Base-by-base conservation (phyloP, 805 yeast species). In the Cyberlindnera meyerae region DNA sequence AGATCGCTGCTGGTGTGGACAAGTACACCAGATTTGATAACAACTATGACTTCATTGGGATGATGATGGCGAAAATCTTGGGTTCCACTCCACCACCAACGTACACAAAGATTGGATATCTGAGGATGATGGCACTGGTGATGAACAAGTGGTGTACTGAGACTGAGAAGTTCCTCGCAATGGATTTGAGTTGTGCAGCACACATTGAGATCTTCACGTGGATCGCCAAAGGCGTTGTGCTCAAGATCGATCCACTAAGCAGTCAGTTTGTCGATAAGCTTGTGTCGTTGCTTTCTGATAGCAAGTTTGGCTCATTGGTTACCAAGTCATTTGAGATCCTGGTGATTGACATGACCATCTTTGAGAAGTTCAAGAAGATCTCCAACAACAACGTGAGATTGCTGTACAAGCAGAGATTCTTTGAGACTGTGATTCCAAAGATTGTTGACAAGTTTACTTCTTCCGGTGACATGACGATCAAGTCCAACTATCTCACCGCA, bases 381-480 rank as follows among this genome's bases (percentile, higher is more conserved):
- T 26, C 68, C 43, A 77, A 77, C 44, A 68, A 82, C 37, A 75
- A 79, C 41, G 72, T 82, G 14, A 73, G 83, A 40, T 58, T 73
- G 30, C 66, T 93, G 17, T 86, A 82, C 68, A 87, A 87, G 54
- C 98, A 93, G 53, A 79, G 79, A 45, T 68, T 85, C 18, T 86
- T 87, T 54, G 75, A 76, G 41, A 61, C 67, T 8, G 62, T 77
- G 1, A 66, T 86, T 6, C 82, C 83, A 0, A 58, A 55, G 21
- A 55, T 87, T 22, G 73, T 82, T 7, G 54, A 59, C 0, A 70
- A 68, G 4, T 78, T 72, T 54, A 58, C 61, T 5, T 8, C 8
- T 21, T 47, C 42, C 1, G 21, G 37, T 2, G 51, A 57, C 9
- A 45, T 60, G 40, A 32, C 28, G 3, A 39, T 55, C 13, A 72